These are phyloP conservation scores for Lipomyces sp. DNA, from an alignment of 805 yeast species.

Conservation along the genomic window DNA sequence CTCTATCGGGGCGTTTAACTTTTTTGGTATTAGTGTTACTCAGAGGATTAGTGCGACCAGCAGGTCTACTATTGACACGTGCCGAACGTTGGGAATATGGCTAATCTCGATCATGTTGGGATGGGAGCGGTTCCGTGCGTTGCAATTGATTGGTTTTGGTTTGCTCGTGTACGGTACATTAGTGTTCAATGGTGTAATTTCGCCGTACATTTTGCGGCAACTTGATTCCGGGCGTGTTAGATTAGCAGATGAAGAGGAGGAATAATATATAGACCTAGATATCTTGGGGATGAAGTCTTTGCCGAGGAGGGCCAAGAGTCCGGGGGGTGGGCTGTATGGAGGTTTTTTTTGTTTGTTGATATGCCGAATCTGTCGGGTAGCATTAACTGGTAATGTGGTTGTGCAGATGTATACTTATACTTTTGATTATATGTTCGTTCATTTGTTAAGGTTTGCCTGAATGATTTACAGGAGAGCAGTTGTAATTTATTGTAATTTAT, in stretches of 20 bases:
- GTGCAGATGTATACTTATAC: neutral
- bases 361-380: neutral
- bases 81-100: slow-evolving; percentile 79
- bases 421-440: neutral
- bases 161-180: slow-evolving; percentile 72
- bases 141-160: slow-evolving; percentile 68
- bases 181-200: slow-evolving; percentile 61
- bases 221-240: slow-evolving; percentile 15
- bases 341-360: neutral
- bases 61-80: slow-evolving; percentile 77
- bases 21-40: slow-evolving; percentile 73
- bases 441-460: neutral
- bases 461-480: no score
- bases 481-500: no score
- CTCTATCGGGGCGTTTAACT: slow-evolving; percentile 73
- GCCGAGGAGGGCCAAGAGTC: neutral
- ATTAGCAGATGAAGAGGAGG: slow-evolving; percentile 14
- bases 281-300: neutral
- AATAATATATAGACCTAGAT: neutral
- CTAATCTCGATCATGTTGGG: slow-evolving; percentile 67
- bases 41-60: slow-evolving; percentile 71
- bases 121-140: slow-evolving; percentile 70
- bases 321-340: neutral
- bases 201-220: slow-evolving; percentile 17
- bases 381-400: neutral